A percentile compares a stretch with the other conserved stretches of the same genome.
Conservation (phyloP, 306 rosid species). For the Sechiopsis laciniata region DNA sequence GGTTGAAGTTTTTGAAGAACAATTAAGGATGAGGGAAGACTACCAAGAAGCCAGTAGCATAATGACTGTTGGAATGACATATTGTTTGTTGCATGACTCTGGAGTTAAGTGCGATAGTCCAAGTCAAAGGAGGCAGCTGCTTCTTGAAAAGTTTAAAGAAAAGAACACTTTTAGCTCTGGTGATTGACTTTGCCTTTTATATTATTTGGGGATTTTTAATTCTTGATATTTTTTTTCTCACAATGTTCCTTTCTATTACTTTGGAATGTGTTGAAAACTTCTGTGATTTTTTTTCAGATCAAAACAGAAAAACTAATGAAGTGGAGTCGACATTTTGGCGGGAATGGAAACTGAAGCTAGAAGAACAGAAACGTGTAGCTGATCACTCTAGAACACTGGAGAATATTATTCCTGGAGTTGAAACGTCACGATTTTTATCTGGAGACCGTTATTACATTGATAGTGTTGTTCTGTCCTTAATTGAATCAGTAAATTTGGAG, state of each 20-base stretch:
- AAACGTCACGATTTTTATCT: constrained; percentile 76
- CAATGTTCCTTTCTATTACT: not conserved
- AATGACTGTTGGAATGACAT: constrained; percentile 88
- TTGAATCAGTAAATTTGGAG: constrained; percentile 68
- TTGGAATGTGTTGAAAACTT: constrained; percentile 14
- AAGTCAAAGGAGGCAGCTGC: constrained; percentile 60
- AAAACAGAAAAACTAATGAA: constrained; percentile 58
- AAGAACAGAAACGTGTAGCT: constrained; percentile 72
- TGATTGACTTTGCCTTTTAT: constrained; percentile 27
- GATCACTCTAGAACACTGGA: constrained; percentile 76
- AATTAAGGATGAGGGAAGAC: constrained; percentile 66
- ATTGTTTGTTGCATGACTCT: constrained; percentile 71
- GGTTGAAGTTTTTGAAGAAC: constrained; percentile 88
- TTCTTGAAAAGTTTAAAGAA: constrained; percentile 67
- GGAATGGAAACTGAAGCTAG: constrained; percentile 89
- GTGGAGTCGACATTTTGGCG: constrained; percentile 93
- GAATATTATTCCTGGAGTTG: constrained; percentile 83
- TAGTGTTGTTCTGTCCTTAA: constrained; percentile 58
- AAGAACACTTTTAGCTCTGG: constrained; percentile 61
- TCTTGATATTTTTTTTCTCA: not conserved
- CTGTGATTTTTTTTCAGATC: constrained; percentile 43
- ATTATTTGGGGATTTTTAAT: not conserved
- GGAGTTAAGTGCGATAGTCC: constrained; percentile 57
- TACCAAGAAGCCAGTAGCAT: constrained; percentile 74
- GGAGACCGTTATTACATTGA: constrained; percentile 64